A percentile compares a stretch with the other conserved stretches of the same genome.
phyloP scores from a whole-genome alignment of 2,329 filamentous ascomycete species.

The Aspergillus sergii region DNA sequence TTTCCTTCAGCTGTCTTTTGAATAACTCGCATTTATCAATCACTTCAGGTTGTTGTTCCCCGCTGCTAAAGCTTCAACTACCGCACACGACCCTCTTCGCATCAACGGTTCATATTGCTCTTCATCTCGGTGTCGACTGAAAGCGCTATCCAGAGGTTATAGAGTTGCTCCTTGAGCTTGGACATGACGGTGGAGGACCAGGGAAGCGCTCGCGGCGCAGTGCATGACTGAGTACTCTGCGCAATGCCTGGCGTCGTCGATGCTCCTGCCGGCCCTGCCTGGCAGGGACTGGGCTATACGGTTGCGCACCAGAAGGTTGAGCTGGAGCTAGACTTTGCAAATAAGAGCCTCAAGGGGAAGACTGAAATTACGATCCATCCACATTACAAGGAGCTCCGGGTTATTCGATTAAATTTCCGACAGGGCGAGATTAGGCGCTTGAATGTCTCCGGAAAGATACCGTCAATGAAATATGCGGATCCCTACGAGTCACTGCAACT shows the following conservation, averaged over 20 bases:
- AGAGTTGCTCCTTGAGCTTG: slow-evolving; percentile 26
- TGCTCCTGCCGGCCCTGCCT: slow-evolving; percentile 30
- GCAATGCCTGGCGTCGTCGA: slow-evolving; percentile 46
- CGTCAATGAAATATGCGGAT: slow-evolving; percentile 43
- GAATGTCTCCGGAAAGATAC: slow-evolving; percentile 47
- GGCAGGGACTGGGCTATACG: slow-evolving; percentile 49
- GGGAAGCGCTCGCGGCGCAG: slow-evolving; percentile 41
- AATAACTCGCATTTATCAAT: neutral
- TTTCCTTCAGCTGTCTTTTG: neutral
- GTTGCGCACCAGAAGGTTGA: slow-evolving; percentile 85
- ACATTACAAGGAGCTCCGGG: slow-evolving; percentile 56
- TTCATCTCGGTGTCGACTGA: neutral
- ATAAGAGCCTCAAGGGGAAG: slow-evolving; percentile 72
- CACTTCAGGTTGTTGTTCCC: neutral
- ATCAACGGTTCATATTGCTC: neutral
- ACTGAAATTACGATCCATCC: slow-evolving; percentile 80
- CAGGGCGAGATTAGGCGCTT: slow-evolving; percentile 61
- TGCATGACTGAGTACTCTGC: slow-evolving; percentile 37
- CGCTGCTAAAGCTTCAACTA: slow-evolving; percentile 5
- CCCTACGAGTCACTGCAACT: slow-evolving; percentile 52
- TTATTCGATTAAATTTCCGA: slow-evolving; percentile 63
- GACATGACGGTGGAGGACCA: slow-evolving; percentile 43
- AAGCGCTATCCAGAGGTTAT: neutral
- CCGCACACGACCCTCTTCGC: neutral
- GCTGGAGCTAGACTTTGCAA: slow-evolving; percentile 83